Evolutionary conservation across 768 basidiomycete genomes (phyloP).

Genomic region (Coprinopsis sp.): DNA sequence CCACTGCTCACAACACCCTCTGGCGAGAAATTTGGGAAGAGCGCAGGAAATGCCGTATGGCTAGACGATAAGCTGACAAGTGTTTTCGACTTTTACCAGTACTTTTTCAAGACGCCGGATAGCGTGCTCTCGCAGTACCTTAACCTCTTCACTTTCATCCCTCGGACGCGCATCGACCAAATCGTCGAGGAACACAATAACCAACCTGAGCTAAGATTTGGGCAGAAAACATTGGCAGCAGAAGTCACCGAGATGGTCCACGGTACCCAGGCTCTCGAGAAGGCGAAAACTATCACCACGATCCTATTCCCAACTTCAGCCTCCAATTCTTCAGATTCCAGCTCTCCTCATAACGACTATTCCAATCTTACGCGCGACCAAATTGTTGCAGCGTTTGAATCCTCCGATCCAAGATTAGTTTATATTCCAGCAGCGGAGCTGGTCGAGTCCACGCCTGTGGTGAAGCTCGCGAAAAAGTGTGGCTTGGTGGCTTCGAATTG

Average conservation of each 20-base stretch:
- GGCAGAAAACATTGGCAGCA: constrained; percentile 45
- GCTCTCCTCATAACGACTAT: constrained; percentile 29
- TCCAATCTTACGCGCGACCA: constrained; percentile 47
- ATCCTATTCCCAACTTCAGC: constrained; percentile 30
- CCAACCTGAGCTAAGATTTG: constrained; percentile 39
- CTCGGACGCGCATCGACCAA: constrained; percentile 49
- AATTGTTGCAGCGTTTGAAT: constrained; percentile 55
- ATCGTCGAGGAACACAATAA: constrained; percentile 61
- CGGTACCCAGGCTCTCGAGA: constrained; percentile 32
- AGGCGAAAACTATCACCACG: constrained; percentile 39
- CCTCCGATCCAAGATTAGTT: constrained; percentile 58
- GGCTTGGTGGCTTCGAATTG: constrained; percentile 61
- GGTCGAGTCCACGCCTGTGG: constrained; percentile 41
- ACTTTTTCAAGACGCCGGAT: constrained; percentile 82
- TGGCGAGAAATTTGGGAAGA: constrained; percentile 97
- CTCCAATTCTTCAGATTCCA: background rate
- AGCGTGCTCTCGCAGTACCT: constrained; percentile 77
- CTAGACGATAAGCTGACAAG: constrained; percentile 75
- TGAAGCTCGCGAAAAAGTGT: constrained; percentile 57
- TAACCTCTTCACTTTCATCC: constrained; percentile 76
- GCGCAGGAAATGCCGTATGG: constrained; percentile 94
- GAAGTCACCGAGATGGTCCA: constrained; percentile 56
- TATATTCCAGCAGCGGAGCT: constrained; percentile 48
- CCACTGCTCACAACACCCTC: constrained; percentile 86
- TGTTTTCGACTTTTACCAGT: constrained; percentile 96